These are phyloP conservation scores for Phytophthora quininea DNA, from an alignment of 352 stramenopile genomes.

Conservation along the genomic window DNA sequence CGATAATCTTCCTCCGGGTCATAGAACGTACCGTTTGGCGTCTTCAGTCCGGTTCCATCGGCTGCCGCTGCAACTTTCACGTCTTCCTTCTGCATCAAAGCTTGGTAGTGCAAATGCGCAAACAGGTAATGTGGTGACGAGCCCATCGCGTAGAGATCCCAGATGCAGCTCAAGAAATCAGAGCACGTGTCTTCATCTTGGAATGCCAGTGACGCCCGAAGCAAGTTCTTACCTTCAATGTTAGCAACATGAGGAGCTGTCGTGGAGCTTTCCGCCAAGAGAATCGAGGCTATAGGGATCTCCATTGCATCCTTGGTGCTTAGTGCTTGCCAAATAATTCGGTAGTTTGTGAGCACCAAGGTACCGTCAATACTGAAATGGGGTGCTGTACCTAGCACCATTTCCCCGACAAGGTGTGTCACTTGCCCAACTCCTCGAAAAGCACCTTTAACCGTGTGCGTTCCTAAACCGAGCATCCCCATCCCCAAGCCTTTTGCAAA, in stretches of 20 bases:
- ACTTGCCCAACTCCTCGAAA: slow-evolving; percentile 87
- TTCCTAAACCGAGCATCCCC: slow-evolving; percentile 84
- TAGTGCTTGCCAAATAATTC: slow-evolving; percentile 85
- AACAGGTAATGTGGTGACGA: slow-evolving; percentile 68
- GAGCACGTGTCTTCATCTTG: slow-evolving; percentile 79
- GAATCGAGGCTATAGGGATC: slow-evolving; percentile 80
- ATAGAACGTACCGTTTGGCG: slow-evolving; percentile 64
- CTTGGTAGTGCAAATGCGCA: slow-evolving; percentile 76
- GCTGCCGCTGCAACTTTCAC: slow-evolving; percentile 5
- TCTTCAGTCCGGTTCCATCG: slow-evolving; percentile 46
- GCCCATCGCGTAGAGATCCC: slow-evolving; percentile 63
- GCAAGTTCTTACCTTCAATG: slow-evolving; percentile 84
- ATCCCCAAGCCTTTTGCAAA: slow-evolving; percentile 89
- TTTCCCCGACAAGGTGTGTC: slow-evolving; percentile 87
- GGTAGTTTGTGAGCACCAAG: slow-evolving; percentile 85
- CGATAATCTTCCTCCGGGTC: slow-evolving; percentile 83
- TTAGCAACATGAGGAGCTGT: slow-evolving; percentile 85
- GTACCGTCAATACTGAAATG: slow-evolving; percentile 90
- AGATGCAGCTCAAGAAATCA: slow-evolving; percentile 76
- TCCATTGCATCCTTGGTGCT: slow-evolving; percentile 83
- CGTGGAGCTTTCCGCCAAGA: slow-evolving; percentile 79
- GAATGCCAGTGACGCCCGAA: slow-evolving; percentile 86
- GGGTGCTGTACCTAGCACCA: slow-evolving; percentile 81
- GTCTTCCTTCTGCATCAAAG: slow-evolving; percentile 53
- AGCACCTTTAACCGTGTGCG: slow-evolving; percentile 86